A percentile compares a stretch with the other conserved stretches of the same genome.
Conservation (phyloP, 208 protist genomes). For the Leishmania lainsoni region DNA sequence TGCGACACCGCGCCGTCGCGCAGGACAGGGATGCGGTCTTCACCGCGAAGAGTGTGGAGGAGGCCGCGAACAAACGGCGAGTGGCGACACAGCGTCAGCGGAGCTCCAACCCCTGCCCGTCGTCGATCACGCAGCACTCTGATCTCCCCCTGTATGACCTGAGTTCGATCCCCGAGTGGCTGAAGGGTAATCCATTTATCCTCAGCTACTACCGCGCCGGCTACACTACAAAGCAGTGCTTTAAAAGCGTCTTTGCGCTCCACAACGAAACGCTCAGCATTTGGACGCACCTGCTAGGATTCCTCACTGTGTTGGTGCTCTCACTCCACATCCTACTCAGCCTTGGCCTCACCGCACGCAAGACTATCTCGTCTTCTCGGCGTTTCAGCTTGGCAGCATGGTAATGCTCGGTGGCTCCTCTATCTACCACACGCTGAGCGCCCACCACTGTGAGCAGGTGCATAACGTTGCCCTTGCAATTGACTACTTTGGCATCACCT, state of each 20-base stretch:
- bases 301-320: slow-evolving; percentile 61
- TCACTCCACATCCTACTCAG: slow-evolving; percentile 49
- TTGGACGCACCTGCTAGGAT: slow-evolving; percentile 83
- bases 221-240: slow-evolving; percentile 65
- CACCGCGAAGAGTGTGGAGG: slow-evolving; percentile 21
- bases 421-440: slow-evolving; percentile 72
- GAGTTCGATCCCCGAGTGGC: slow-evolving; percentile 45
- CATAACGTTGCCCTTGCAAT: slow-evolving; percentile 63
- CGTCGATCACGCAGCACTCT: background rate
- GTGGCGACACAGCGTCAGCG: slow-evolving; percentile 26
- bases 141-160: slow-evolving; percentile 48
- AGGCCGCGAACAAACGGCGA: slow-evolving; percentile 19
- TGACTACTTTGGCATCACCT: slow-evolving; percentile 88
- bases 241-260: slow-evolving; percentile 67
- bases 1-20: slow-evolving; percentile 19
- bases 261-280: slow-evolving; percentile 92
- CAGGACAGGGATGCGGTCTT: slow-evolving; percentile 8
- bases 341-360: slow-evolving; percentile 31
- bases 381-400: slow-evolving; percentile 72
- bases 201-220: slow-evolving; percentile 63
- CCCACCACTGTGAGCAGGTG: slow-evolving; percentile 54
- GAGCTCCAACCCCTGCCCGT: slow-evolving; percentile 6
- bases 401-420: slow-evolving; percentile 75
- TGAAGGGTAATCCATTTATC: slow-evolving; percentile 60
- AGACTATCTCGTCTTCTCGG: slow-evolving; percentile 56